Evolutionary conservation across 192 early-diverging fungal species (phyloP), one percentile per base, ranked within the genome.

Genomic region (Phlyctochytrium planicorne): DNA sequence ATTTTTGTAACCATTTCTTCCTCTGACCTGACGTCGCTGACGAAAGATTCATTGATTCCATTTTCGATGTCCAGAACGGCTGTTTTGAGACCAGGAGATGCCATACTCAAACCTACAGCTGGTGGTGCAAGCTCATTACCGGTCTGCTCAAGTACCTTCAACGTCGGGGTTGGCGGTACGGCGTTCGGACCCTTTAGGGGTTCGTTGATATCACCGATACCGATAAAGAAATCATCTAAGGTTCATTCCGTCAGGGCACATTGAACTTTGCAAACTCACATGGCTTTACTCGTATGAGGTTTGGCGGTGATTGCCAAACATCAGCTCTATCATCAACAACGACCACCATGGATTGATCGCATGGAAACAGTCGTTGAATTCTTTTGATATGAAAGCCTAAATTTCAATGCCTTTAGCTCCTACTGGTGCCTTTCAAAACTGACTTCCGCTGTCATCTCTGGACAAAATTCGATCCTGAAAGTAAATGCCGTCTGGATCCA

Each of bases 321-420:
- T 99, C 96, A 0, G 88, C 89, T 25, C 96, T 86, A 78, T 99
- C 97, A 72, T 99, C 97, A 14, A 99, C 81, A 47, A 92, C 90
- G 2, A 95, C 92, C 1, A 96, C 97, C 96, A 99, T 98, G 30
- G 90, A 93, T 34, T 90, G 90, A 16, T 98, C 93, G 60, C 89
- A 89, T 6, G 97, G 95, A 72, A 99, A 98, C 50, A 99, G 79
- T 6, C 97, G 79, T 33, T 87, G 72, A 3, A 98, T 85, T 30
- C 78, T 86, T 79, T 99, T 99, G 34, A 83, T 69, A 0, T 84
- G 85, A 67, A 89, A 83, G 62, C 87, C 90, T 91, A 67, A 30
- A 29, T 30, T 70, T 25, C n/a, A 66, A 47, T 10, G 24, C n/a
- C 20, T 23, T 30, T n/a, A 6, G 47, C 17, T 32, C 29, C n/a